A percentile compares a stretch with the other conserved stretches of the same genome.
Evolutionary conservation across 164 flowering plant species (phyloP).

Genomic region (Euptelea pleiosperma): DNA sequence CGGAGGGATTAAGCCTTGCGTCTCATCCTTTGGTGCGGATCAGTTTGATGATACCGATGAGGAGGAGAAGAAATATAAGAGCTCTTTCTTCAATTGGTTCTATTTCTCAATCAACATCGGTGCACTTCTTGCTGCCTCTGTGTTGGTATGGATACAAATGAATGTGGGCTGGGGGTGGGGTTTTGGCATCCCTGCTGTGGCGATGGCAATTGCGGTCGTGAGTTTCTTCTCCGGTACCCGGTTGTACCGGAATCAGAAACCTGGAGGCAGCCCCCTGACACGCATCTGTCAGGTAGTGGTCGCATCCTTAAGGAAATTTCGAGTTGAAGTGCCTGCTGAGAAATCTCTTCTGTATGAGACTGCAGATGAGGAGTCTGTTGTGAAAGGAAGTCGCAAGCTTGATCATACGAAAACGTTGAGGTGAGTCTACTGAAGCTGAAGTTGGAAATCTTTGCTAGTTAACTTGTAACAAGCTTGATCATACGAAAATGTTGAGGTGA

Average conservation of each 20-base stretch:
- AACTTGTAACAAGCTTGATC: no score
- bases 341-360: constrained; percentile 34
- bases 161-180: constrained; percentile 70
- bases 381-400: constrained; percentile 43
- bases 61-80: constrained; percentile 48
- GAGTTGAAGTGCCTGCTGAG: constrained; percentile 34
- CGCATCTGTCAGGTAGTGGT: constrained; percentile 37
- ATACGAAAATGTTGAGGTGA: constrained; percentile 33
- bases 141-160: constrained; percentile 56
- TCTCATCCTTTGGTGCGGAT: constrained; percentile 71
- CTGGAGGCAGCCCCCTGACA: constrained; percentile 48
- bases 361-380: constrained; percentile 32
- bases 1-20: constrained; percentile 75
- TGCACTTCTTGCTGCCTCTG: constrained; percentile 56
- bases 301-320: constrained; percentile 32
- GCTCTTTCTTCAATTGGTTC: constrained; percentile 74
- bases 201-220: constrained; percentile 54
- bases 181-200: constrained; percentile 59
- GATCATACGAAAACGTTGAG: constrained; percentile 33
- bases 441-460: no score
- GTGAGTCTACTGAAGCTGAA: constrained; percentile 22
- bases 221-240: constrained; percentile 44
- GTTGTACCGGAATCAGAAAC: constrained; percentile 36
- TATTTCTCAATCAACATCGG: constrained; percentile 60
- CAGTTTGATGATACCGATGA: constrained; percentile 72